Base-by-base conservation (phyloP, 164 flowering plant species). In the Akebia trifoliata region DNA sequence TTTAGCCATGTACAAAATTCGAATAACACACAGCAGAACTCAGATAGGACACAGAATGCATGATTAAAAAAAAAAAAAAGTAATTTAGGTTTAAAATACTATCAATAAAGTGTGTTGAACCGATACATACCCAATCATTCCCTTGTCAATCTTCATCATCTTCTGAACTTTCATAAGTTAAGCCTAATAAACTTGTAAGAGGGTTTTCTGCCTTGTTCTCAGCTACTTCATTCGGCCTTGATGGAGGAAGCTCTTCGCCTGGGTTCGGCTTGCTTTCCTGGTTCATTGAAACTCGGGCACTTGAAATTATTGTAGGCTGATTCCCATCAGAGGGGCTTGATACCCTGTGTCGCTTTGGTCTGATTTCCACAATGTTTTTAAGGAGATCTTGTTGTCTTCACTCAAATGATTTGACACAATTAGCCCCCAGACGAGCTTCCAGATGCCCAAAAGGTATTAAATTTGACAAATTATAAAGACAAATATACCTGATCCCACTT, bases 331-430 rank as follows among this genome's bases (percentile, higher is more conserved):
- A 56, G 22, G 76, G 72, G 68, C 68, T 69, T 20, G 85, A 82
- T 12, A 76, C 71, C 70, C 68, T 82, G 5, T 62, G 81, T 14
- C 83, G 73, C 67, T 89, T 93, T 2, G 94, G 92, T 73, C 78
- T 89, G 49, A 93, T 75, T 72, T 81, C 92, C 5, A 93, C 86
- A 28, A 90, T 81, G 51, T 81, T 90, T 66, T 85, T 89, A 60
- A 93, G 77, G 56, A 93, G 71, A 73, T 84, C 96, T 72, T 93
- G 98, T 69, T 93, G 98, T 67, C 98, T 92, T 48, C 66, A 75
- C 8, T 42, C 29, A 47, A 63, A 36, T 22, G 21, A 50, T 60
- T 40, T 29, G 53, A 26, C 39, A 52, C 40, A 36, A 38, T 51
- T 30, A 49, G 25, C 30, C 50, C 17, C 47, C 50, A 9, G n/a